These are phyloP conservation scores for Metschnikowia vanudenii DNA, from an alignment of 805 yeast genomes.

Conservation along the genomic window DNA sequence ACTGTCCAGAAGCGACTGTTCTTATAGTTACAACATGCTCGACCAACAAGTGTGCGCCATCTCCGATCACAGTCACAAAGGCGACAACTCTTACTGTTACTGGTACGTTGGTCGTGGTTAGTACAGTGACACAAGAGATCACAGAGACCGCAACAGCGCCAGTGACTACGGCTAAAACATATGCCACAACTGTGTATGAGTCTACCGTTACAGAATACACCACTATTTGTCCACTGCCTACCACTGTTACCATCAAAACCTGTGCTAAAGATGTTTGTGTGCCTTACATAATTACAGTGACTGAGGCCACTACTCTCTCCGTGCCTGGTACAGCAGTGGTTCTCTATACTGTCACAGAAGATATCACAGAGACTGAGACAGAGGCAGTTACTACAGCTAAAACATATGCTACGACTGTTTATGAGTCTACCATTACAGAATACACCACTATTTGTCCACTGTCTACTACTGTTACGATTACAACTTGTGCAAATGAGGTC, in stretches of 20 bases:
- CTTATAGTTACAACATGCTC: slow-evolving; percentile 33
- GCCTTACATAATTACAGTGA: slow-evolving; percentile 27
- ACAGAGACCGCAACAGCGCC: slow-evolving; percentile 21
- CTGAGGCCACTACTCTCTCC: slow-evolving; percentile 31
- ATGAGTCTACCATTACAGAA: slow-evolving; percentile 31
- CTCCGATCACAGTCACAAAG: slow-evolving; percentile 26
- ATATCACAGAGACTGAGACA: slow-evolving; percentile 20
- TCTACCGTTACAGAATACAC: slow-evolving; percentile 36
- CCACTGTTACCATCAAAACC: slow-evolving; percentile 33
- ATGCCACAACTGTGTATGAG: slow-evolving; percentile 17
- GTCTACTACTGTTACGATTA: slow-evolving; percentile 32
- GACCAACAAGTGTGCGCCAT: slow-evolving; percentile 26
- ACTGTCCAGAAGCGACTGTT: slow-evolving; percentile 35
- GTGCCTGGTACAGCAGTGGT: slow-evolving; percentile 32
- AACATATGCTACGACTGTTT: slow-evolving; percentile 22
- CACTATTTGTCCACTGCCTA: slow-evolving; percentile 38
- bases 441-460: slow-evolving; percentile 40
- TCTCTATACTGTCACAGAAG: slow-evolving; percentile 5
- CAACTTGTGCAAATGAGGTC: slow-evolving; percentile 27
- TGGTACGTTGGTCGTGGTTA: slow-evolving; percentile 29
- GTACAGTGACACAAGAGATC: slow-evolving; percentile 9
- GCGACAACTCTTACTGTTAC: slow-evolving; percentile 33
- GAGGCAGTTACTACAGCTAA: background rate
- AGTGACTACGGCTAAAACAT: slow-evolving; percentile 18
- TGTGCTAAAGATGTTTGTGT: slow-evolving; percentile 29